A percentile compares a stretch with the other conserved stretches of the same genome.
Evolutionary conservation across 306 rosid genomes (phyloP).

Genomic region (Medicago truncatula): DNA sequence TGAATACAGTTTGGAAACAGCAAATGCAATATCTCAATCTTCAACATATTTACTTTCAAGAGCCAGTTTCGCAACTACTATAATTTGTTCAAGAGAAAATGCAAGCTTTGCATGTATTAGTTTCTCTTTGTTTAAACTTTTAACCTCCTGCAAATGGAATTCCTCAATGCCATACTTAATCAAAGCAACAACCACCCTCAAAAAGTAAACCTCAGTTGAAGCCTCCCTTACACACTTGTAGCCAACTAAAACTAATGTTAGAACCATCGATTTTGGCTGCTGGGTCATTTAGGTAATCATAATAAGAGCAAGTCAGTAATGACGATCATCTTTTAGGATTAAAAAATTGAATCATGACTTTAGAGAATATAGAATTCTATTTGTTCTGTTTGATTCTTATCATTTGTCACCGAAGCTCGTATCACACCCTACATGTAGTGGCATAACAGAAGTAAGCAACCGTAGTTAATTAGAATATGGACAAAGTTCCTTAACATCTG

Average conservation of each 20-base stretch:
- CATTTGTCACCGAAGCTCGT: no score
- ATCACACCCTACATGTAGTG: no score
- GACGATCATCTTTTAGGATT: constrained; percentile 30
- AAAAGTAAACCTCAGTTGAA: constrained; percentile 65
- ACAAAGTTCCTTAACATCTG: no score
- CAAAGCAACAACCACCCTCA: constrained; percentile 61
- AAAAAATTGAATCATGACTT: constrained; percentile 34
- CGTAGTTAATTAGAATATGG: no score
- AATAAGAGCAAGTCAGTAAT: constrained; percentile 35
- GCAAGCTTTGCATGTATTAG: constrained; percentile 77
- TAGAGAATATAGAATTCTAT: constrained; percentile 1
- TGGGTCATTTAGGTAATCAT: constrained; percentile 55
- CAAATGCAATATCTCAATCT: constrained; percentile 58
- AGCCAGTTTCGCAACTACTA: constrained; percentile 68
- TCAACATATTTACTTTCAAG: constrained; percentile 56
- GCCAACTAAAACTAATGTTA: constrained; percentile 72
- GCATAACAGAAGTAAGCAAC: constrained; percentile 23
- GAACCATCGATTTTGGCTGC: constrained; percentile 66
- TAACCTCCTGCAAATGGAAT: constrained; percentile 65
- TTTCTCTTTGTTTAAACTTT: constrained; percentile 50
- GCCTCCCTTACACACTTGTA: constrained; percentile 73
- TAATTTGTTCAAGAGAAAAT: constrained; percentile 78
- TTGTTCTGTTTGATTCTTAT: no score
- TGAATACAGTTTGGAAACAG: constrained; percentile 67
- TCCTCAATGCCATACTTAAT: constrained; percentile 71